A percentile compares a stretch with the other conserved stretches of the same genome.
Conservation (phyloP, 345 rosid species). For the Pseudoturritis turrita region DNA sequence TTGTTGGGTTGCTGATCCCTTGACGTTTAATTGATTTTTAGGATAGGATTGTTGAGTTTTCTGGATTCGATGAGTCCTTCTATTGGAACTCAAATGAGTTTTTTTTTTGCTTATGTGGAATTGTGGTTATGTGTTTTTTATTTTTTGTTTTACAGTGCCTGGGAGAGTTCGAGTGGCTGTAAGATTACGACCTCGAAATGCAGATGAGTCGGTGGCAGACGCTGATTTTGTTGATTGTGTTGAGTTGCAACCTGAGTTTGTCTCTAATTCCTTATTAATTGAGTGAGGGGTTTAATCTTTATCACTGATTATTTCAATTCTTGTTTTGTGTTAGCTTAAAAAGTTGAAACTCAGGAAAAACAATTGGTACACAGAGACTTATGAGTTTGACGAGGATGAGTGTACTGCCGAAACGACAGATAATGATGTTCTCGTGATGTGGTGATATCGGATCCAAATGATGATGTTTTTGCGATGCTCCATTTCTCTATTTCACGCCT, state of each 20-base stretch:
- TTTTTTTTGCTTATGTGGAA: neutral
- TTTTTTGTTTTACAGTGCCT: constrained; percentile 48
- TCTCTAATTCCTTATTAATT: constrained; percentile 2
- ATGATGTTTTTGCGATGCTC: too few relatives aligned
- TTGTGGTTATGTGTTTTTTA: neutral
- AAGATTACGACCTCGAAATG: constrained; percentile 85
- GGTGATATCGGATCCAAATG: too few relatives aligned
- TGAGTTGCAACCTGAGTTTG: constrained; percentile 89
- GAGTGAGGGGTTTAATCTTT: neutral
- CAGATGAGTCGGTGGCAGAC: constrained; percentile 83
- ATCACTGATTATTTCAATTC: neutral
- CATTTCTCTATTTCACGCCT: too few relatives aligned
- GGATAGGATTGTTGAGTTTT: neutral
- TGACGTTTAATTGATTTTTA: neutral
- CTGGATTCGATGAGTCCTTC: neutral
- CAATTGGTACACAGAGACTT: constrained; percentile 97
- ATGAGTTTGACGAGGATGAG: constrained; percentile 95
- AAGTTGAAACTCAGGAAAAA: constrained; percentile 94
- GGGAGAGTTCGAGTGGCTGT: constrained; percentile 98
- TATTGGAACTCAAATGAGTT: neutral
- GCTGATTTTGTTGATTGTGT: constrained; percentile 99
- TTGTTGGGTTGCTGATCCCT: neutral
- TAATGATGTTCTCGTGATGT: too few relatives aligned
- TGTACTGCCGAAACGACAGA: too few relatives aligned
- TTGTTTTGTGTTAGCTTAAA: constrained; percentile 51